Percentiles rank a stretch among this genome's conserved stretches.
These are phyloP conservation scores for Rubroshorea leprosula DNA, from an alignment of 345 rosid genomes.

Conservation along the genomic window DNA sequence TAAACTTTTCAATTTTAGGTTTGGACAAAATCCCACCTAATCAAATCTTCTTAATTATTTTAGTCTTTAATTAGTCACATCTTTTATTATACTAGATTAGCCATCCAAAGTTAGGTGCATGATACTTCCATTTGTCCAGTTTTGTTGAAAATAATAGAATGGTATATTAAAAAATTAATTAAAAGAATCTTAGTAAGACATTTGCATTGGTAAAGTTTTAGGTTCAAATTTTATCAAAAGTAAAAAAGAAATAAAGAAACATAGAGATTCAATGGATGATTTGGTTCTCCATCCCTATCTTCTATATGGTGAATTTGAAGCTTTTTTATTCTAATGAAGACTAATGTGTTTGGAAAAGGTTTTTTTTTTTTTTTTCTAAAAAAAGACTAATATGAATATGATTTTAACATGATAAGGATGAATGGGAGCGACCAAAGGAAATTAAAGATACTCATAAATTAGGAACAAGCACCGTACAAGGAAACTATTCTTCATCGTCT, in stretches of 20 bases:
- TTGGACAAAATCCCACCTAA: slow-evolving; percentile 22
- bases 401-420: background rate
- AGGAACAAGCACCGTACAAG: background rate
- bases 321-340: too few species aligned
- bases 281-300: background rate
- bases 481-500: background rate
- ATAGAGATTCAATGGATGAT: background rate
- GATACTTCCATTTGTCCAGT: slow-evolving; percentile 26
- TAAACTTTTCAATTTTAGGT: slow-evolving; percentile 1
- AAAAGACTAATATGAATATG: background rate
- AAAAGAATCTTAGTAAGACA: background rate
- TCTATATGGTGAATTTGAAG: background rate
- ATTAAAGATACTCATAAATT: background rate
- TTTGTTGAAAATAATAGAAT: slow-evolving; percentile 14
- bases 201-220: background rate
- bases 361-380: too few species aligned
- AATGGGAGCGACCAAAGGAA: background rate
- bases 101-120: slow-evolving; percentile 20
- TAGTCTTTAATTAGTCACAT: slow-evolving; percentile 8
- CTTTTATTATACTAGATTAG: slow-evolving; percentile 11
- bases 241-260: background rate
- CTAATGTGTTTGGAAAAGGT: too few species aligned
- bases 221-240: slow-evolving; percentile 3
- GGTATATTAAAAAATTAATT: slow-evolving; percentile 8
- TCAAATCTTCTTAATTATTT: slow-evolving; percentile 10